Evolutionary conservation across 331 rosid species (phyloP).

Genomic region (Malus hybrid): DNA sequence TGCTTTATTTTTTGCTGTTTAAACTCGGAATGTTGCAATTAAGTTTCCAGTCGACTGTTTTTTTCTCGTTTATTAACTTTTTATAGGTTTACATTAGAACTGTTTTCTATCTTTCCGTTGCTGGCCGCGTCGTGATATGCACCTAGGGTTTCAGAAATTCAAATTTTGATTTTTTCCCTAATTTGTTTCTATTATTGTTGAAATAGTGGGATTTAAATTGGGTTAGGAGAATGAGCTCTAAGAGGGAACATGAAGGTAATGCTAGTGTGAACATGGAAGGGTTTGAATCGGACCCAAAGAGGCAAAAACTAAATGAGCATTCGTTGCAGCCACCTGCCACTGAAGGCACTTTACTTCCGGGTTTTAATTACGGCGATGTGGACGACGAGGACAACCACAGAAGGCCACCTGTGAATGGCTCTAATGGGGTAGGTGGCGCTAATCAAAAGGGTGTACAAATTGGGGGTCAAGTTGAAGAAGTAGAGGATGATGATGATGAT

Average conservation of each 20-base stretch:
- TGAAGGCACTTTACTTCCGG: constrained; percentile 45
- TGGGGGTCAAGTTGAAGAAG: constrained; percentile 41
- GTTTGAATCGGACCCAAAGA: constrained; percentile 17
- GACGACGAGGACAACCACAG: constrained; percentile 57
- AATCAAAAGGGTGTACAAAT: constrained; percentile 23
- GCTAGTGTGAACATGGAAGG: constrained; percentile 1
- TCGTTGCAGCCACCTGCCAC: constrained; percentile 11
- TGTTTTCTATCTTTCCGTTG: background rate
- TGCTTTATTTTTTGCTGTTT: background rate
- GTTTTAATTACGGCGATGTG: constrained; percentile 76
- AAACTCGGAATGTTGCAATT: background rate
- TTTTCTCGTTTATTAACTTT: background rate
- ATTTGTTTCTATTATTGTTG: background rate
- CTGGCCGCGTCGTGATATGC: background rate
- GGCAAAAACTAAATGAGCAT: constrained; percentile 16
- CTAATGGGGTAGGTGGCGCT: constrained; percentile 10
- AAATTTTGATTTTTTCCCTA: background rate
- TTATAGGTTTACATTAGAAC: background rate
- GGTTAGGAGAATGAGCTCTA: constrained; percentile 21
- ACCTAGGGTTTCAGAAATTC: constrained; percentile 8
- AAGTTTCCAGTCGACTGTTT: background rate
- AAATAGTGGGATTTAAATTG: background rate
- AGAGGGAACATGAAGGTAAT: constrained; percentile 18
- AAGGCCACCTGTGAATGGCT: background rate
- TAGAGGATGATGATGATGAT: constrained; percentile 37